Conservation (phyloP, 768 basidiomycete species). For the Hygrophorus pudorinus region DNA sequence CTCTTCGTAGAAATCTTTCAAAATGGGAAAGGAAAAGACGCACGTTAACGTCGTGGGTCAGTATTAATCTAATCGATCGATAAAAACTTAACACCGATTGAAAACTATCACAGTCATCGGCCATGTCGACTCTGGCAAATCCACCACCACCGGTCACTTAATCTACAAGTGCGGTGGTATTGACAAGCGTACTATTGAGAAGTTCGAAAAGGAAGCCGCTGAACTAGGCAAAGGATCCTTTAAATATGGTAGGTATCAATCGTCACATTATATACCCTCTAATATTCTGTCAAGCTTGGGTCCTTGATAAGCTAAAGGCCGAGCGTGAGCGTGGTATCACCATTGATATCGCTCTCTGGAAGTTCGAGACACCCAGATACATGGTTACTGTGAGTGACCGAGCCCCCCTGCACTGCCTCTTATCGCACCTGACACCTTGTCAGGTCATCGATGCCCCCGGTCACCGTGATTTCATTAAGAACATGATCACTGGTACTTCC, state of each 20-base stretch:
- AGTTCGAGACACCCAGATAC: slow-evolving; percentile 99
- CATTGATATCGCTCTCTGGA: slow-evolving; percentile 99
- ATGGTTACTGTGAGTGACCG: slow-evolving; percentile 68
- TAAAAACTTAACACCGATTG: slow-evolving; percentile 18
- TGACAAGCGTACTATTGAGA: slow-evolving; percentile 99
- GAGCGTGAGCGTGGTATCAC: slow-evolving; percentile 99
- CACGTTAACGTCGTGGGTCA: slow-evolving; percentile 97
- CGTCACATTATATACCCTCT: slow-evolving; percentile 14
- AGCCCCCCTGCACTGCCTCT: neutral
- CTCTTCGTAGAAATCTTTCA: slow-evolving; percentile 36
- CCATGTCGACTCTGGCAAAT: slow-evolving; percentile 99
- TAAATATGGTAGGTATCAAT: slow-evolving; percentile 71
- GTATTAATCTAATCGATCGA: slow-evolving; percentile 24
- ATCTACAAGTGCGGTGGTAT: slow-evolving; percentile 99
- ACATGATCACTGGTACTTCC: slow-evolving; percentile 99
- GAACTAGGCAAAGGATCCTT: slow-evolving; percentile 99
- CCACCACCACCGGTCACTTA: slow-evolving; percentile 99
- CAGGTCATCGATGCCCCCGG: slow-evolving; percentile 99
- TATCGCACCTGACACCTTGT: slow-evolving; percentile 10
- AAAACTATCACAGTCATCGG: slow-evolving; percentile 69
- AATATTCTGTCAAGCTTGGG: slow-evolving; percentile 65
- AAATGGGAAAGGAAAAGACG: slow-evolving; percentile 94
- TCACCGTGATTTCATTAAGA: slow-evolving; percentile 99
- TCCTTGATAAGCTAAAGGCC: slow-evolving; percentile 99
- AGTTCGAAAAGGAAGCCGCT: slow-evolving; percentile 99